phyloP scores from a whole-genome alignment of 768 basidiomycete species.

The Boletus patriciae region DNA sequence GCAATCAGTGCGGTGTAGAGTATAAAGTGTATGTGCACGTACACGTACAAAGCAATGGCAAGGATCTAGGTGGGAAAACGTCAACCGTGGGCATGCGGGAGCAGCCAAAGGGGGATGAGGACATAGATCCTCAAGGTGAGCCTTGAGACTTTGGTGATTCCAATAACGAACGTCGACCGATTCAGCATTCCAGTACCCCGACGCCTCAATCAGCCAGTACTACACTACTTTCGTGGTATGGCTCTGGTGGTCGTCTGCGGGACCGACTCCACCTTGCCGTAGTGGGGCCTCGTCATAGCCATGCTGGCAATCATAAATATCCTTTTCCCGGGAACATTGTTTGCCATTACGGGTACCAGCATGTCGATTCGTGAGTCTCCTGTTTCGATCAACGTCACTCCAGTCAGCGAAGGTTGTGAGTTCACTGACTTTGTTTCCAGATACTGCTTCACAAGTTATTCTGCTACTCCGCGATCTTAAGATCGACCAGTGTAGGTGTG shows the following conservation, averaged over 20 bases:
- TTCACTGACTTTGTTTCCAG: conserved; percentile 37
- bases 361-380: conserved; percentile 21
- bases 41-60: conserved; percentile 31
- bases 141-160: conserved; percentile 14
- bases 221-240: conserved; percentile 32
- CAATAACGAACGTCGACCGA: background rate
- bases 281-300: conserved; percentile 59
- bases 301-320: conserved; percentile 50
- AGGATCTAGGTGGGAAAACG: conserved; percentile 25
- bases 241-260: conserved; percentile 57
- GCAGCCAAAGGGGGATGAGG: conserved; percentile 37
- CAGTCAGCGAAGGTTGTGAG: conserved; percentile 5
- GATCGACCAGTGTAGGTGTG: conserved; percentile 29
- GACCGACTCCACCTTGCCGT: conserved; percentile 53
- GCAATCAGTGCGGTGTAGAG: too few species aligned
- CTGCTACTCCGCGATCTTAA: conserved; percentile 59
- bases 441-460: conserved; percentile 48
- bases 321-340: conserved; percentile 54
- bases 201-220: conserved; percentile 37
- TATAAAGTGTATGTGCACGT: too few species aligned
- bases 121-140: conserved; percentile 44
- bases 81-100: conserved; percentile 31
- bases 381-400: background rate
- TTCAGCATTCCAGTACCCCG: conserved; percentile 30
- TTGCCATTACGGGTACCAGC: conserved; percentile 44